Percentiles rank a stretch among this genome's conserved stretches.
These are phyloP conservation scores for Jamesozyma hellenica DNA, from an alignment of 805 yeast species.

Conservation along the genomic window DNA sequence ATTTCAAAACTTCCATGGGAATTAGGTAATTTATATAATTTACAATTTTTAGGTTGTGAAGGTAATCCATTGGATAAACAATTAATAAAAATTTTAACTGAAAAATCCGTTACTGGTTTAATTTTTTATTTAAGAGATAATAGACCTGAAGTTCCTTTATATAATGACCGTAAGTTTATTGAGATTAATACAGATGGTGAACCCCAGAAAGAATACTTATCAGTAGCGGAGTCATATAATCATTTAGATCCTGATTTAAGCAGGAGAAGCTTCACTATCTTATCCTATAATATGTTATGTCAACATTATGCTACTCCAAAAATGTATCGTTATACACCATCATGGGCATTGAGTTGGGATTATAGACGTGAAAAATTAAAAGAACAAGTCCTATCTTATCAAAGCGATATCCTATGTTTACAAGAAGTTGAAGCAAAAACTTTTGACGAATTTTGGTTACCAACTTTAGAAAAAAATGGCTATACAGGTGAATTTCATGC, in stretches of 20 bases:
- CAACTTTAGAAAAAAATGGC: conserved; percentile 59
- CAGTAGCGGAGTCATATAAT: conserved; percentile 26
- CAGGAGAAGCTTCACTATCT: conserved; percentile 51
- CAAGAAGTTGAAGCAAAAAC: conserved; percentile 92
- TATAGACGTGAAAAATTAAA: conserved; percentile 70
- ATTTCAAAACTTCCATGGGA: conserved; percentile 67
- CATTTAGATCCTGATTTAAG: conserved; percentile 16
- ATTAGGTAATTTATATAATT: conserved; percentile 74
- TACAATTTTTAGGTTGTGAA: conserved; percentile 83
- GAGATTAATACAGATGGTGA: conserved; percentile 72
- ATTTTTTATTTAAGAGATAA: conserved; percentile 74
- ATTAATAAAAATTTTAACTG: conserved; percentile 57
- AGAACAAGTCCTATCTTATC: conserved; percentile 55
- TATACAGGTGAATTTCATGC: conserved; percentile 76
- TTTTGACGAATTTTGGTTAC: conserved; percentile 79
- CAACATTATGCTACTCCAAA: conserved; percentile 91
- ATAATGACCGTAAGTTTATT: conserved; percentile 76
- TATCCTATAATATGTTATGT: conserved; percentile 86
- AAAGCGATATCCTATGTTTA: conserved; percentile 75
- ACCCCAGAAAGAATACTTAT: conserved; percentile 21
- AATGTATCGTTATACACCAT: conserved; percentile 88
- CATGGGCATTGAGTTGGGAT: conserved; percentile 95
- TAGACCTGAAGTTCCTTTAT: conserved; percentile 56
- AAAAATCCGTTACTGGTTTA: conserved; percentile 76
- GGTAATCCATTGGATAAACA: conserved; percentile 77